Percentiles rank a stretch among this genome's conserved stretches.
These are phyloP conservation scores for Torulaspora quercuum DNA, from an alignment of 805 yeast genomes.

Conservation along the genomic window DNA sequence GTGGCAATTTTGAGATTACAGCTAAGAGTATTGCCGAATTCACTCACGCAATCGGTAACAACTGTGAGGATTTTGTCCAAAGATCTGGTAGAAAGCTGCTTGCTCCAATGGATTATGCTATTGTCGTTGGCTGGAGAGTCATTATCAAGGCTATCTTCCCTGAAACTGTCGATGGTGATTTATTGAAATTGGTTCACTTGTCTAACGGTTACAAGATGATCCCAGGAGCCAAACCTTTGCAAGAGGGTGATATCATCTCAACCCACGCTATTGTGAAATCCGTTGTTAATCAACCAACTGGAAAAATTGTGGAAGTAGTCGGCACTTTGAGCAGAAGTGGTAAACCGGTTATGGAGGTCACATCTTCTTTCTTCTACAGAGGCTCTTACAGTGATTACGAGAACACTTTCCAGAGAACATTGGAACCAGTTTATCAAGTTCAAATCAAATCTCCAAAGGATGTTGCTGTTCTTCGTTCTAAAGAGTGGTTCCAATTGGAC, in stretches of 20 bases:
- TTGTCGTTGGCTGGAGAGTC: constrained; percentile 97
- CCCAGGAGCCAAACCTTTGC: constrained; percentile 86
- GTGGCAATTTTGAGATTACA: constrained; percentile 64
- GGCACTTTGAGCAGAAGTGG: constrained; percentile 80
- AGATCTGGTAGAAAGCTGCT: constrained; percentile 78
- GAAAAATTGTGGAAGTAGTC: constrained; percentile 92
- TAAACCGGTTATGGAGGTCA: constrained; percentile 85
- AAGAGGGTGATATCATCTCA: constrained; percentile 80
- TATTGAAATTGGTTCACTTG: constrained; percentile 88
- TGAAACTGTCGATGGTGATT: constrained; percentile 90
- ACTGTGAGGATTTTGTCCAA: constrained; percentile 90
- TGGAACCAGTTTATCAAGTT: constrained; percentile 84
- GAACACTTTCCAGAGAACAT: constrained; percentile 84
- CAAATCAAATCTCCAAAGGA: constrained; percentile 73
- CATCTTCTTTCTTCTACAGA: constrained; percentile 93
- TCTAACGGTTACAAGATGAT: constrained; percentile 91
- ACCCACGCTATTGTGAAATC: constrained; percentile 83
- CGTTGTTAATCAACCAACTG: constrained; percentile 85
- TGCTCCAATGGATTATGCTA: constrained; percentile 99
- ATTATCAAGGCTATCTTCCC: constrained; percentile 99
- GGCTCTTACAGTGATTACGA: constrained; percentile 85
- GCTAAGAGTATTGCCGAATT: constrained; percentile 81
- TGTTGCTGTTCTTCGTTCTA: constrained; percentile 86
- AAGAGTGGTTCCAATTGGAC: constrained; percentile 95
- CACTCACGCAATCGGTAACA: constrained; percentile 95